Conservation (phyloP, 2,329 filamentous ascomycete species). For the Sphaerostilbella broomeana region DNA sequence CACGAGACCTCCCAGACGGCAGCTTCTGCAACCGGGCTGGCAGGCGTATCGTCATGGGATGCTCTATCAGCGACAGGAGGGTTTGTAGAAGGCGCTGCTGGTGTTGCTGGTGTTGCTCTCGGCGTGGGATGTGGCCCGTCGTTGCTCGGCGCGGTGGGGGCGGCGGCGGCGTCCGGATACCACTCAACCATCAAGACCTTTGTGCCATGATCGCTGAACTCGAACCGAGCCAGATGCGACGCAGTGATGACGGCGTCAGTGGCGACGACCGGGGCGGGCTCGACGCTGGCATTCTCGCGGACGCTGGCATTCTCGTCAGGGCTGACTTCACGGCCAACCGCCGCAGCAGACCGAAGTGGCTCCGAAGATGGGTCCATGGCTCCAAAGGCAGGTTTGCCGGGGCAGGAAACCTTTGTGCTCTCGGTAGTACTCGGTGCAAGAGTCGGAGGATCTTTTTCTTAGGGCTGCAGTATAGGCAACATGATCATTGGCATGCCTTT, state of each 20-base stretch:
- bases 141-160: slow-evolving; percentile 7
- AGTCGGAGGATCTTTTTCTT: slow-evolving; percentile 9
- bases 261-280: slow-evolving; percentile 14
- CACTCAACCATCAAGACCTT: slow-evolving; percentile 94
- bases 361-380: slow-evolving; percentile 27
- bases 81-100: background rate
- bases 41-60: slow-evolving; percentile 1
- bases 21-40: slow-evolving; percentile 14
- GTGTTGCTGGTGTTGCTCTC: too few species aligned
- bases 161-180: slow-evolving; percentile 41
- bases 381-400: too few species aligned
- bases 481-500: background rate
- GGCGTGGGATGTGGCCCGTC: too few species aligned
- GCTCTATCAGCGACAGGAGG: background rate
- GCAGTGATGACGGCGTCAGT: slow-evolving; percentile 16
- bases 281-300: slow-evolving; percentile 1
- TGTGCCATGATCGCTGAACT: slow-evolving; percentile 81
- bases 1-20: slow-evolving; percentile 70
- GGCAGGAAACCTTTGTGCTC: too few species aligned
- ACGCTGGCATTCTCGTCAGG: too few species aligned
- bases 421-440: slow-evolving; percentile 12
- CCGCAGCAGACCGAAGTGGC: slow-evolving; percentile 26
- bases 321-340: slow-evolving; percentile 2
- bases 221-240: slow-evolving; percentile 61
- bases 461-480: background rate